Percentiles rank a stretch among this genome's conserved stretches.
Conservation (phyloP, 805 yeast species). For the Candida alai region DNA sequence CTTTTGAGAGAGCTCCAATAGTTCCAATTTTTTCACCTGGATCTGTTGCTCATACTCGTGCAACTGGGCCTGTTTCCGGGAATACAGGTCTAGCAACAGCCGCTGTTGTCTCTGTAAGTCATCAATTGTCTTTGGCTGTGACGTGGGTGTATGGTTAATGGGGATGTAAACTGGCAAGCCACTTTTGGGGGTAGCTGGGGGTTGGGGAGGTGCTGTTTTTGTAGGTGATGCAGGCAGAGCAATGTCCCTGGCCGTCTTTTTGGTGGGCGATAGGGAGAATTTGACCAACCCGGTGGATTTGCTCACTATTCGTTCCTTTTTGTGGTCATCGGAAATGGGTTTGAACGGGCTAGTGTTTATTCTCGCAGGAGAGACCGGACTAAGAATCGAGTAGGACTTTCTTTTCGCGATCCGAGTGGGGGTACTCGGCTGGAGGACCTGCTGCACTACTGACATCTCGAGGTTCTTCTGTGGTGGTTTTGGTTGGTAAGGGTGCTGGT, state of each 20-base stretch:
- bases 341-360: constrained; percentile 1
- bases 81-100: constrained; percentile 25
- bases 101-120: constrained; percentile 7
- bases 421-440: no score
- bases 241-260: constrained; percentile 1
- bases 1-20: constrained; percentile 27
- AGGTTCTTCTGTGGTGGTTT: no score
- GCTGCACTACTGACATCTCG: constrained; percentile 6
- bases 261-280: constrained; percentile 29
- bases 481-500: no score
- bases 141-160: constrained; percentile 14
- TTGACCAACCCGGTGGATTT: constrained; percentile 50
- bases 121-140: constrained; percentile 1
- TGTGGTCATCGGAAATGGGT: neutral
- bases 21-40: constrained; percentile 28
- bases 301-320: constrained; percentile 36
- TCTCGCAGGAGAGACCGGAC: constrained; percentile 9
- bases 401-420: no score
- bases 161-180: constrained; percentile 37
- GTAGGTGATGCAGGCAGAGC: constrained; percentile 1
- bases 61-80: constrained; percentile 52
- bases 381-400: constrained; percentile 15
- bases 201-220: constrained; percentile 5
- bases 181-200: constrained; percentile 8
- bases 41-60: constrained; percentile 44